A percentile compares a stretch with the other conserved stretches of the same genome.
Conservation (phyloP, 2,329 filamentous ascomycete genomes). For the Sporothrix sp. region DNA sequence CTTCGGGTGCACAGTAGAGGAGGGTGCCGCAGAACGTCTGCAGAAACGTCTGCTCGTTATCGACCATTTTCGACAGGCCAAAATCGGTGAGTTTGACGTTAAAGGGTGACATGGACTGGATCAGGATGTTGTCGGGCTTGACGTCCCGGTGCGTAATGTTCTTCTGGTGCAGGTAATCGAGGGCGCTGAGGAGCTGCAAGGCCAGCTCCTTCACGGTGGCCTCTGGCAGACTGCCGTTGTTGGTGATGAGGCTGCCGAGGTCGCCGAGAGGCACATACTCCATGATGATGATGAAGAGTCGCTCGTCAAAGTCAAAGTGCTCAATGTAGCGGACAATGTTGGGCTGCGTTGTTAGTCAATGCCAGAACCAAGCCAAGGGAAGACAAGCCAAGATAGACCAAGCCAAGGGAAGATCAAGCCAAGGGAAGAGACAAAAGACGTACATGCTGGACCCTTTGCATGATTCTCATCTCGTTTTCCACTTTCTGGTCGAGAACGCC, state of each 20-base stretch:
- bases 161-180: slow-evolving; percentile 76
- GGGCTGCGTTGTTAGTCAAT: slow-evolving; percentile 41
- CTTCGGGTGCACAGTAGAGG: slow-evolving; percentile 91
- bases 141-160: slow-evolving; percentile 97
- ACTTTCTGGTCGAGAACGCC: slow-evolving; percentile 82
- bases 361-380: background rate
- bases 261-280: slow-evolving; percentile 80
- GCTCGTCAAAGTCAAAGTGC: slow-evolving; percentile 68
- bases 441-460: slow-evolving; percentile 76
- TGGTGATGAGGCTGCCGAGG: slow-evolving; percentile 60
- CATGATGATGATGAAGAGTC: slow-evolving; percentile 96
- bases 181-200: slow-evolving; percentile 65
- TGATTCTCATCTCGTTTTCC: slow-evolving; percentile 95
- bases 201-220: slow-evolving; percentile 60
- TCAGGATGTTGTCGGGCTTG: slow-evolving; percentile 95
- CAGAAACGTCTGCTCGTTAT: slow-evolving; percentile 81
- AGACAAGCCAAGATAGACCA: background rate
- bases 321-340: slow-evolving; percentile 92
- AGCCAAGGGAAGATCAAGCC: background rate
- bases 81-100: slow-evolving; percentile 92
- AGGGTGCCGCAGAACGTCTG: slow-evolving; percentile 95
- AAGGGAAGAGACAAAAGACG: slow-evolving; percentile 28
- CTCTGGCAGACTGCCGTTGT: slow-evolving; percentile 56
- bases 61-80: slow-evolving; percentile 88
- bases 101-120: slow-evolving; percentile 62